Base-by-base conservation (phyloP, 441 rosid genomes). In the Populus hybrid region DNA sequence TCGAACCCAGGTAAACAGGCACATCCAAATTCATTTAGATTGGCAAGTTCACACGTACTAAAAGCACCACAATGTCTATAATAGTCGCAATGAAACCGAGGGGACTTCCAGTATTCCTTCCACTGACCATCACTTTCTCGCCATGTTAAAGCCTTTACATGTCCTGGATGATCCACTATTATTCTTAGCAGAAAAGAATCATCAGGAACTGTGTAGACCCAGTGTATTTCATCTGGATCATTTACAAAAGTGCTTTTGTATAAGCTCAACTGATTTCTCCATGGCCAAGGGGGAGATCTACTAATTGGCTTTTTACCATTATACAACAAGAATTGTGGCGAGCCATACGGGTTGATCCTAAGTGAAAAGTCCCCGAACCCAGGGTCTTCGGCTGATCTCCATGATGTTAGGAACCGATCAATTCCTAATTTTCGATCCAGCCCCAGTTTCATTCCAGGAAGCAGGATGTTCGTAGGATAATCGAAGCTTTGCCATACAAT, bases 401-500 rank as follows among this genome's bases (percentile, higher is more conserved):
- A 83, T 16, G 85, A 83, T 7, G 79, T 77, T 23, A 83, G 7
- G 72, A 24, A 38, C 66, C 67, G 2, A 35, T 75, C 14, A n/a
- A 23, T n/a, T n/a, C 81, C 83, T 3, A 53, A 67, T 71, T 36
- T 70, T 1, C 8, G 30, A 36, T 83, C 28, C 67, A 50, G 1
- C 40, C 82, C 82, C 0, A 75, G 0, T 53, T 28, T 78, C 86
- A 80, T 80, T 6, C 78, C 80, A 20, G 38, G 53, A 1, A 83
- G 10, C 7, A 66, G 1, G 6, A 81, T 74, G 12, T 83, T 23
- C 0, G 75, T 40, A 0, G 79, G 81, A 61, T 77, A 34, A 74
- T 83, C 79, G 74, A 83, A 80, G 65, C 85, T 83, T 24, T 83
- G 81, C 83, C 86, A 80, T 4, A 72, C 40, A 64, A 59, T 10